These are phyloP conservation scores for Coelastrella sp. DNA, from an alignment of 139 green algal genomes.

Conservation along the genomic window DNA sequence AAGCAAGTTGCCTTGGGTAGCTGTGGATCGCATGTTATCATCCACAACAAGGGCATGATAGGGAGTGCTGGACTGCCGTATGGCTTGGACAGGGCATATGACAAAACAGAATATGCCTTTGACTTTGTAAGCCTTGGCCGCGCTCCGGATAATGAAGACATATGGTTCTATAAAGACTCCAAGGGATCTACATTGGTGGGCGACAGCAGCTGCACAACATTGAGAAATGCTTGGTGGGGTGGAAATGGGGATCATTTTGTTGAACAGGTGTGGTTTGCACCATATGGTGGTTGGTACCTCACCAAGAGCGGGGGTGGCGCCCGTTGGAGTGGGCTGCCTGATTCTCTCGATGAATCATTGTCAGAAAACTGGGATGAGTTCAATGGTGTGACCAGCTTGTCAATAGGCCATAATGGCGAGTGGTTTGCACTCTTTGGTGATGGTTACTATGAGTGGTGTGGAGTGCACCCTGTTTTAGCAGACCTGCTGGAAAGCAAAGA, in stretches of 20 bases:
- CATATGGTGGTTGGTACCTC: neutral
- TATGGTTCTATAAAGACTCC: neutral
- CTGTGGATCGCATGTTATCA: neutral
- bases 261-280: neutral
- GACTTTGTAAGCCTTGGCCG: neutral
- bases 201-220: neutral
- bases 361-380: neutral
- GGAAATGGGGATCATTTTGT: neutral
- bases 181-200: neutral
- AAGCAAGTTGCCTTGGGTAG: neutral
- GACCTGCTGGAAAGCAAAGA: neutral
- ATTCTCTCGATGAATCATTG: neutral
- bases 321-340: neutral
- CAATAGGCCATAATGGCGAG: slow-evolving; percentile 5
- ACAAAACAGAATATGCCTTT: too few relatives aligned
- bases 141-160: neutral
- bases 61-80: neutral
- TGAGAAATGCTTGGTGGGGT: neutral
- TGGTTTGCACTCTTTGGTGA: slow-evolving; percentile 14
- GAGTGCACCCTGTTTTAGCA: neutral
- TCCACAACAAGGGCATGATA: neutral
- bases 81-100: too few relatives aligned
- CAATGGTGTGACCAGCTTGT: neutral
- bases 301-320: neutral
- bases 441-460: neutral